phyloP scores from a whole-genome alignment of 2,329 filamentous ascomycete species.

The Aspergillus piperis region DNA sequence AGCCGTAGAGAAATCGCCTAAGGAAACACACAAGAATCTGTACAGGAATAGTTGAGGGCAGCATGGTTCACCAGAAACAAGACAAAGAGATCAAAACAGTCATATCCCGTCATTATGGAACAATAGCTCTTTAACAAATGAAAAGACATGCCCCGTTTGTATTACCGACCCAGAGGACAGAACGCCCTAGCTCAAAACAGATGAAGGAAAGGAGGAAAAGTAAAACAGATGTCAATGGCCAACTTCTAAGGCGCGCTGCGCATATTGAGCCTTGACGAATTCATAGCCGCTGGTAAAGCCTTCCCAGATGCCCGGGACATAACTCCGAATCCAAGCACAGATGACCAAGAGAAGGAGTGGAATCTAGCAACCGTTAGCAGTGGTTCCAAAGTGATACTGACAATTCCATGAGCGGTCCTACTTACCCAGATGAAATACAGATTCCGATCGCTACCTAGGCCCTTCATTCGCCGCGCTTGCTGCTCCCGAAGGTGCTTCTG shows the following conservation, averaged over 20 bases:
- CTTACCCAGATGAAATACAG: conserved; percentile 58
- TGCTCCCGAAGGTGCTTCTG: conserved; percentile 50
- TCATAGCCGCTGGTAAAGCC: conserved; percentile 41
- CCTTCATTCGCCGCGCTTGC: conserved; percentile 52
- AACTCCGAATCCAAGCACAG: conserved; percentile 48
- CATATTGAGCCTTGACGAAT: conserved; percentile 39
- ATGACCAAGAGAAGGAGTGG: conserved; percentile 50
- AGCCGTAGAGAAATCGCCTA: background rate
- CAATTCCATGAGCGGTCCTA: conserved; percentile 4
- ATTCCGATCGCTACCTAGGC: conserved; percentile 52
- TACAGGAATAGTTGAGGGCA: background rate
- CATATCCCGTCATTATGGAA: conserved; percentile 39
- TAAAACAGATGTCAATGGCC: conserved; percentile 28
- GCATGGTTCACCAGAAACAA: conserved; percentile 10
- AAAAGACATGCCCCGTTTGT: conserved; percentile 20
- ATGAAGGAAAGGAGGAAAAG: conserved; percentile 16
- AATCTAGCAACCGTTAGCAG: conserved; percentile 40
- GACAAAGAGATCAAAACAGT: conserved; percentile 12
- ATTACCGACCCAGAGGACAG: conserved; percentile 18
- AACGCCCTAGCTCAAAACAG: conserved; percentile 30
- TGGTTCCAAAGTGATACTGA: background rate
- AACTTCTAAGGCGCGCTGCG: conserved; percentile 37
- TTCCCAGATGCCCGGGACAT: conserved; percentile 45
- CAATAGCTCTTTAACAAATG: conserved; percentile 19
- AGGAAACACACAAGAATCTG: conserved; percentile 1